phyloP scores from a whole-genome alignment of 179 eudicot genomes.

The Patellifolia procumbens region DNA sequence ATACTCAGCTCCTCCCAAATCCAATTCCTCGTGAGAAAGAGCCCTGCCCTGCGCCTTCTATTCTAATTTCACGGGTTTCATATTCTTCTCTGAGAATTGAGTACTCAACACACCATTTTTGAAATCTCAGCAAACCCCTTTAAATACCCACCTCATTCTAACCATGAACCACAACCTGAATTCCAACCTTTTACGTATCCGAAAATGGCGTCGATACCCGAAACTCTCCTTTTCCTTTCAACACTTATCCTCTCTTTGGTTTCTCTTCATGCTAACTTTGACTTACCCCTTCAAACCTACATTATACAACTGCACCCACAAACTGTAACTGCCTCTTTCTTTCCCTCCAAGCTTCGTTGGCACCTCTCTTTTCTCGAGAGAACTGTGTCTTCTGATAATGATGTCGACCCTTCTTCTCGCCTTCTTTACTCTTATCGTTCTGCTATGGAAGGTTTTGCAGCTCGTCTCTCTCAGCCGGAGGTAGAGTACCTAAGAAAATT shows the following conservation, averaged over 20 bases:
- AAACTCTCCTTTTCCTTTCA: constrained; percentile 26
- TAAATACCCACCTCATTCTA: constrained; percentile 37
- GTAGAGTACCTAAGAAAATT: constrained; percentile 40
- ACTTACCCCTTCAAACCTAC: constrained; percentile 58
- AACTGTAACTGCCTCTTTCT: constrained; percentile 29
- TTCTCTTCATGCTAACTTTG: constrained; percentile 37
- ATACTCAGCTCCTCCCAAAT: constrained; percentile 38
- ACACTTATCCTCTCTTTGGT: constrained; percentile 27
- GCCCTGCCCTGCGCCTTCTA: constrained; percentile 52
- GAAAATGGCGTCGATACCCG: constrained; percentile 26
- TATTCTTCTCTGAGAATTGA: constrained; percentile 36
- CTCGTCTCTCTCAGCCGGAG: constrained; percentile 56
- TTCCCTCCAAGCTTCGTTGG: constrained; percentile 62
- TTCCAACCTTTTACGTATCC: not conserved
- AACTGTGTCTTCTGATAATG: constrained; percentile 38
- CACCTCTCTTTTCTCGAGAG: constrained; percentile 69
- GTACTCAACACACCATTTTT: constrained; percentile 22
- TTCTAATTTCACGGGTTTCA: constrained; percentile 75
- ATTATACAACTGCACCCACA: constrained; percentile 80
- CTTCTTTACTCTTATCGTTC: constrained; percentile 75
- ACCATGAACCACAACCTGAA: constrained; percentile 29
- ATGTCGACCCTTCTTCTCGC: constrained; percentile 50
- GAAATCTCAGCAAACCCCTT: constrained; percentile 40
- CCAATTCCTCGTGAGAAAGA: constrained; percentile 86
- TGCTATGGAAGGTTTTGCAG: constrained; percentile 82